Evolutionary conservation across 352 stramenopile species (phyloP), one percentile per base, ranked within the genome.

Genomic region (Phytophthora cajani): DNA sequence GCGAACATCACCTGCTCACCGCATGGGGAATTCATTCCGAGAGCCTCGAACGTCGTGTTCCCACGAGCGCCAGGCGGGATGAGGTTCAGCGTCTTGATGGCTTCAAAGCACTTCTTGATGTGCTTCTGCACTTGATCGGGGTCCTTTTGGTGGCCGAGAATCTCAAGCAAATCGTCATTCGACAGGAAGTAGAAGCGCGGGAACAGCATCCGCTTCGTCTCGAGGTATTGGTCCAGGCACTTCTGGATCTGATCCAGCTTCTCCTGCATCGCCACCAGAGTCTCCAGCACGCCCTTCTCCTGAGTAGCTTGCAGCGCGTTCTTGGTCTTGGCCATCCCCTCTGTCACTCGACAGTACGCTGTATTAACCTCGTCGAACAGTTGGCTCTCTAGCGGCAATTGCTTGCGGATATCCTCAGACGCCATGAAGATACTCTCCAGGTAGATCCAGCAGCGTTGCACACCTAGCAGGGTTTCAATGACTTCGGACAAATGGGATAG

Each of bases 371-470:
- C 85, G 38, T 97, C 88, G 78, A 97, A 97, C 3, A 97, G 72
- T 50, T 81, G 82, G 30, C 77, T 90, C 67, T 97, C 91, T 9
- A 95, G 58, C 11, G 94, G 94, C 14, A 98, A 73, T 69, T 98
- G 94, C 78, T 98, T 98, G 9, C 89, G 90, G 67, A 98, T 98
- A 80, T 98, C 94, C 69, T 98, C 94, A 2, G 86, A 97, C 1
- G 91, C 93, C 91, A 98, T 98, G 67, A 98, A 98, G 40, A 98
- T 98, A 53, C 79, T 96, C 77, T 98, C 95, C 44, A 98, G 67
- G 68, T 98, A 98, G 17, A 98, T 98, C 94, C 94, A 98, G 67
- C 95, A 98, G 1, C 92, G 88, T 63, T 98, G 94, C 14, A 98
- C 93, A 8, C 79, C 82, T 8, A 98, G 75, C 16, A 96, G 52